A percentile compares a stretch with the other conserved stretches of the same genome.
phyloP scores from a whole-genome alignment of 2,329 filamentous ascomycete genomes.

The Cytospora piceae region DNA sequence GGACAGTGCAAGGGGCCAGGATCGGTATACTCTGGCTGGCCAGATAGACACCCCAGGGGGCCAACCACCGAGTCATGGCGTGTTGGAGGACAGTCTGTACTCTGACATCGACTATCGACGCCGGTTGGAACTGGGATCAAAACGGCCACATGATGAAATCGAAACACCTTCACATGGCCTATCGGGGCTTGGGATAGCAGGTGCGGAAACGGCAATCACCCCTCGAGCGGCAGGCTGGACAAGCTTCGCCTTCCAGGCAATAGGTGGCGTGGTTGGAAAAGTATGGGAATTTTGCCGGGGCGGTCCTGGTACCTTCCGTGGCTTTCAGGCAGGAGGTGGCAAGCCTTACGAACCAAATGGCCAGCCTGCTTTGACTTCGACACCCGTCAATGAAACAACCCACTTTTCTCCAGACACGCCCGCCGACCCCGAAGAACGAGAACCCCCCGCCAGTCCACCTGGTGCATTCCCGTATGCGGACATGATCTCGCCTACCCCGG shows the following conservation, averaged over 20 bases:
- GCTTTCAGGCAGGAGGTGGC: conserved; percentile 86
- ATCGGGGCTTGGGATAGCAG: conserved; percentile 40
- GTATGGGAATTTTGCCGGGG: conserved; percentile 83
- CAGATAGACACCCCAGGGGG: conserved; percentile 54
- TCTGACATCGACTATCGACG: conserved; percentile 61
- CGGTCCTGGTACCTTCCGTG: conserved; percentile 72
- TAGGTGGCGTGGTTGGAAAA: conserved; percentile 72
- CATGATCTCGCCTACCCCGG: conserved; percentile 6
- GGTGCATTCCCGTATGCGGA: conserved; percentile 8
- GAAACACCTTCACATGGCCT: conserved; percentile 41
- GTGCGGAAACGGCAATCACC: conserved; percentile 34
- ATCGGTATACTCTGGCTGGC: conserved; percentile 56
- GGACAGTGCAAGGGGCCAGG: conserved; percentile 33
- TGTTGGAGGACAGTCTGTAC: conserved; percentile 58
- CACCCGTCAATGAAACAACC: neutral
- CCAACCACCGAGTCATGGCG: conserved; percentile 38
- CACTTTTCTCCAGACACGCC: neutral
- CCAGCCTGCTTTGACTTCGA: conserved; percentile 9
- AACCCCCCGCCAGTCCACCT: conserved; percentile 18
- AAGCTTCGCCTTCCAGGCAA: conserved; percentile 61
- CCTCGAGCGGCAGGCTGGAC: conserved; percentile 54
- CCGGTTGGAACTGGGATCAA: conserved; percentile 50
- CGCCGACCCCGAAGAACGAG: conserved; percentile 8
- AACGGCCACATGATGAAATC: conserved; percentile 43
- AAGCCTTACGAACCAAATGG: conserved; percentile 64